These are phyloP conservation scores for Carex arenaria DNA, from an alignment of 202 grass and related monocot genomes.

Conservation along the genomic window DNA sequence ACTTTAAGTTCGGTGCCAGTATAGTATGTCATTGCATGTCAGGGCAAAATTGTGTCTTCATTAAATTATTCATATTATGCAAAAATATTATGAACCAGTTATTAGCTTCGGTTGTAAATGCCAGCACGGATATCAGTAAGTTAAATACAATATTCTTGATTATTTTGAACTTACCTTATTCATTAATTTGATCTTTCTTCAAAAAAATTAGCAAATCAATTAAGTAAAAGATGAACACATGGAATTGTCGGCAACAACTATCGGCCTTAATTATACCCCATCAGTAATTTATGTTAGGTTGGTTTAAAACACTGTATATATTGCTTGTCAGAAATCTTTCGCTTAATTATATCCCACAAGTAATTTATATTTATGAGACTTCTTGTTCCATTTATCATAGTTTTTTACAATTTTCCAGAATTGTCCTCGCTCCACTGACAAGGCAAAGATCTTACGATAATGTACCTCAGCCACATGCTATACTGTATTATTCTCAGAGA, in stretches of 20 bases:
- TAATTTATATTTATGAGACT: background rate
- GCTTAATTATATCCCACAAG: no score
- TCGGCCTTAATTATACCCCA: background rate
- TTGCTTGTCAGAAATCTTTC: background rate
- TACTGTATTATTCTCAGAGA: conserved; percentile 28
- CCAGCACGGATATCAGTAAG: no score
- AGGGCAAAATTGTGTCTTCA: background rate
- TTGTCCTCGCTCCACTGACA: conserved; percentile 24
- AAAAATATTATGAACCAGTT: background rate
- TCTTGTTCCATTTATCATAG: background rate
- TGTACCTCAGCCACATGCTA: conserved; percentile 19
- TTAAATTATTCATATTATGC: background rate
- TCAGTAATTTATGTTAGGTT: background rate
- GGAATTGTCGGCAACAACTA: background rate
- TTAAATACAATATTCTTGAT: background rate
- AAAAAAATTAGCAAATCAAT: background rate
- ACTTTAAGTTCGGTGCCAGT: no score
- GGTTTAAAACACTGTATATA: background rate
- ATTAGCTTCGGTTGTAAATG: no score
- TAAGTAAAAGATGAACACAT: background rate
- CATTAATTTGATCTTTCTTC: background rate
- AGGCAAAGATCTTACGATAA: conserved; percentile 4
- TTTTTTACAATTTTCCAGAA: background rate
- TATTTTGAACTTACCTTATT: background rate
- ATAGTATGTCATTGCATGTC: background rate